Conservation (phyloP, 306 rosid species). For the Trifolium pratense region DNA sequence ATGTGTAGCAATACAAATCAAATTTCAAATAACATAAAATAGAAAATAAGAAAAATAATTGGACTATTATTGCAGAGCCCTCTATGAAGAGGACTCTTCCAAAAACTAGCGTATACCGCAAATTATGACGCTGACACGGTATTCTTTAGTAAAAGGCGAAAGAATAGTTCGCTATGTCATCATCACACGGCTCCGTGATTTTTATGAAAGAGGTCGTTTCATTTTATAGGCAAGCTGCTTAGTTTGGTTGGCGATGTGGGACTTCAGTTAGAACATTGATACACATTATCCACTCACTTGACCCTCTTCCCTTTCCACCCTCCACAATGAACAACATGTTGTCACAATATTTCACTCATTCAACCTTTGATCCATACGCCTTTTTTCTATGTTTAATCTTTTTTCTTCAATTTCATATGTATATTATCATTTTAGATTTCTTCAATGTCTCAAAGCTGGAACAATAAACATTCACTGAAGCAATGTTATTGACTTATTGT, state of each 20-base stretch:
- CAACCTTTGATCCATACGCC: neutral
- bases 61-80: neutral
- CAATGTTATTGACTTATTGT: neutral
- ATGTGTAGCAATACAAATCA: no score
- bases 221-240: neutral
- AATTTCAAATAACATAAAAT: no score
- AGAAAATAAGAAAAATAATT: neutral
- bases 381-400: neutral
- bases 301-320: neutral
- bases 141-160: slow-evolving; percentile 59
- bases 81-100: neutral
- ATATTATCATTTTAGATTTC: neutral
- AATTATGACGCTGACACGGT: slow-evolving; percentile 34
- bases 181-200: neutral
- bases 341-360: neutral
- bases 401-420: neutral
- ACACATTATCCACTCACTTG: neutral
- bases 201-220: neutral
- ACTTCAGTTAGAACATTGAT: neutral
- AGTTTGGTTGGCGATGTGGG: neutral
- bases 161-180: slow-evolving; percentile 52
- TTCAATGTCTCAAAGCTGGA: neutral
- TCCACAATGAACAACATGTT: neutral
- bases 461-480: neutral
- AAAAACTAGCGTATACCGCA: neutral